Base-by-base conservation (phyloP, 2,329 filamentous ascomycete genomes). In the Cladosporium sp. region DNA sequence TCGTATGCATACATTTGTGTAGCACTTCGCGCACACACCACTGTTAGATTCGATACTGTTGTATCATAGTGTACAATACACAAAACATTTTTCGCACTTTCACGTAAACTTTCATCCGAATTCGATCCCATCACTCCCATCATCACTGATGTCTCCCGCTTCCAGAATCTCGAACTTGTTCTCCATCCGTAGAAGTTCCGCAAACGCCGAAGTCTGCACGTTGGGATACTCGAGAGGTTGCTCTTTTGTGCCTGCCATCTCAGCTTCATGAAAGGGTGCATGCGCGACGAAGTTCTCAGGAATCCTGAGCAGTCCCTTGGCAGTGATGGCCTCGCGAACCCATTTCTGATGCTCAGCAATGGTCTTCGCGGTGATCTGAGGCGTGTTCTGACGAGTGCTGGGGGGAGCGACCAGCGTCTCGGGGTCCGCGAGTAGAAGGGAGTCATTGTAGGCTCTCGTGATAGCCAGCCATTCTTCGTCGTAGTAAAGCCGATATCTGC, bases 401-500 rank as follows among this genome's bases (percentile, higher is more conserved):
- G 74, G 5, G 31, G 82, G 82, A 69, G 89, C 82, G 65, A 91
- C 90, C 44, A 94, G 80, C 1, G 80, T 78, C 1, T 95, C 82
- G 44, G 78, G 72, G 40, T 81, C 72, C 37, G 87, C 83, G 3
- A 81, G 72, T 50, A 91, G 86, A 74, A 97, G n/a, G 11, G n/a
- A 11, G 31, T 40, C 21, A 23, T 57, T 57, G 55, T 57, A 96
- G 8, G 88, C 89, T 46, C 94, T 90, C 10, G 89, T 93, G 69
- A 99, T 97, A 49, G 95, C 91, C 7, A 99, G 88, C 94, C 94
- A 99, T 80, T 99, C 95, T 12, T 89, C 87, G 77, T 99, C 95
- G 75, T 99, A 98, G 58, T 88, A 81, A 0, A 97, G 83, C n/a
- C 14, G 23, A 11, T 37, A 57, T 16, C 3, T 33, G n/a, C 55